Conservation (phyloP, 768 basidiomycete species). For the Russula vinacea region DNA sequence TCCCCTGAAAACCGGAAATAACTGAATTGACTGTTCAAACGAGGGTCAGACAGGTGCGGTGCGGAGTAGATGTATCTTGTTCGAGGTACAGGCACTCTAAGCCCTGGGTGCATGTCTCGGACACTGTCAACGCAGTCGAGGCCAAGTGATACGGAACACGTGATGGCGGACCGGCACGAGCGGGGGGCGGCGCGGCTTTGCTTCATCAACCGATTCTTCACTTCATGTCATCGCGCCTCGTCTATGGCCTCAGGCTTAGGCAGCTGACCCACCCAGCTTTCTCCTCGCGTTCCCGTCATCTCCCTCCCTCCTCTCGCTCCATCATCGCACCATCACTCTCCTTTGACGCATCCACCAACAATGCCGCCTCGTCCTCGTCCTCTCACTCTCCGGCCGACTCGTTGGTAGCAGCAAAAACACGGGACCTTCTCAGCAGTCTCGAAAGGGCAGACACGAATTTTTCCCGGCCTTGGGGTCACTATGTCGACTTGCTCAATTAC, state of each 20-base stretch:
- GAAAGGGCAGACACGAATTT: conserved; percentile 33
- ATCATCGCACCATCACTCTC: not conserved
- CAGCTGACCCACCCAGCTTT: conserved; percentile 10
- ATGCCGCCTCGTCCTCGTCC: not conserved
- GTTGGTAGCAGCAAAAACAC: conserved; percentile 25
- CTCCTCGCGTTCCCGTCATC: conserved; percentile 2
- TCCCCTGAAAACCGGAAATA: not conserved
- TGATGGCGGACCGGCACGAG: not conserved
- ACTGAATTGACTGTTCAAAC: not conserved
- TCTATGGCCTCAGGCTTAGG: conserved; percentile 23
- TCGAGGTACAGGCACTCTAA: not conserved
- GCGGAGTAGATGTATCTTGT: not conserved
- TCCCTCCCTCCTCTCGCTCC: conserved; percentile 18
- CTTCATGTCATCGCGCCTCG: conserved; percentile 25
- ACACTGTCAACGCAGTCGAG: not conserved
- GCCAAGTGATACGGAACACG: not conserved
- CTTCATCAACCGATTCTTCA: conserved; percentile 7
- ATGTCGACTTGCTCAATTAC: conserved; percentile 53
- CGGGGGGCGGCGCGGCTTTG: not conserved
- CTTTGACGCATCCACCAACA: conserved; percentile 4
- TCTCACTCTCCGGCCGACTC: conserved; percentile 24
- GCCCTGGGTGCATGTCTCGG: no score
- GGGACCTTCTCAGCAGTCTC: conserved; percentile 27
- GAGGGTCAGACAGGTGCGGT: not conserved
- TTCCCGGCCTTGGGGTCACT: conserved; percentile 61